Conservation (phyloP, 179 eudicot species). For the Drosera spatulata region DNA sequence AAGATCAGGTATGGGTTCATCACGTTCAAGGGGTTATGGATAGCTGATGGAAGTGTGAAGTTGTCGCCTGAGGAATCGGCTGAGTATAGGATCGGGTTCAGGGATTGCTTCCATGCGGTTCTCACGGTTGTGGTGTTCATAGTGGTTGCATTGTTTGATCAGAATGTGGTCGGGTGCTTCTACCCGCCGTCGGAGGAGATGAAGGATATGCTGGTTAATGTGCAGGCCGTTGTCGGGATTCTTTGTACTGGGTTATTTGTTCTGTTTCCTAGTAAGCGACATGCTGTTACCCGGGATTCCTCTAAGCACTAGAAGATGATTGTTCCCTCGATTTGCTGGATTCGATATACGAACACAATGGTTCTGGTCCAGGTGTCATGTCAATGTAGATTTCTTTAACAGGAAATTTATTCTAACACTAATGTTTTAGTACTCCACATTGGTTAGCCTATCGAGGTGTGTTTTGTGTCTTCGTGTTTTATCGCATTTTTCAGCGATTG, state of each 20-base stretch:
- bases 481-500: no score
- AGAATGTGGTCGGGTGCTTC: conserved; percentile 59
- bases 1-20: conserved; percentile 69
- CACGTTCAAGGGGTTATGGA: conserved; percentile 50
- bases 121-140: conserved; percentile 45
- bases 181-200: conserved; percentile 49
- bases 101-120: conserved; percentile 57
- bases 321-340: no score
- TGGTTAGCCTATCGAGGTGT: no score
- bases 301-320: conserved; percentile 3
- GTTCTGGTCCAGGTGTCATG: no score
- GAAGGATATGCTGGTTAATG: conserved; percentile 19
- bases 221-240: conserved; percentile 49
- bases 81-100: conserved; percentile 28
- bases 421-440: no score
- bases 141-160: conserved; percentile 51
- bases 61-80: conserved; percentile 25
- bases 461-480: no score
- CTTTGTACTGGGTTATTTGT: conserved; percentile 51
- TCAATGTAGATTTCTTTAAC: no score
- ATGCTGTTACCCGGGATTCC: conserved; percentile 38
- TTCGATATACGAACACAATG: no score
- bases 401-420: no score
- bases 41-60: conserved; percentile 36
- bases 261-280: conserved; percentile 52